A percentile compares a stretch with the other conserved stretches of the same genome.
Conservation (phyloP, 257 asterid genomes). For the Nicotiana sylvestris region DNA sequence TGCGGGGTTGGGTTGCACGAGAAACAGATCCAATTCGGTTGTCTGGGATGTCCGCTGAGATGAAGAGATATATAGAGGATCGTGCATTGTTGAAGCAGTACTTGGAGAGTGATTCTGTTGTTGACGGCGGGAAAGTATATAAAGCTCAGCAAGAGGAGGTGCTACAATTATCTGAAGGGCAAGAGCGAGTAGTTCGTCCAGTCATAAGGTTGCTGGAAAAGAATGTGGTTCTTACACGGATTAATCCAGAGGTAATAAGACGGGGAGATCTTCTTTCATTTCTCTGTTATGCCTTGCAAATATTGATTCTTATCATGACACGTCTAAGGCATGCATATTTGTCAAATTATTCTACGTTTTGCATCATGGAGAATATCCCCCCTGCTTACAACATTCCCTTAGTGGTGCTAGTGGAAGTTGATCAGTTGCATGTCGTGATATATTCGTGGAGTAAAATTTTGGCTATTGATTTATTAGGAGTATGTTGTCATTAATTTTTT, state of each 20-base stretch:
- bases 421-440: neutral
- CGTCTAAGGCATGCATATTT: neutral
- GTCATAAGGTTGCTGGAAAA: conserved; percentile 82
- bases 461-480: neutral
- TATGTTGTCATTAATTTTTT: neutral
- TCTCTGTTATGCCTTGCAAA: neutral
- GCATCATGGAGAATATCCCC: neutral
- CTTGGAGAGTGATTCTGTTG: conserved; percentile 69
- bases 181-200: conserved; percentile 69
- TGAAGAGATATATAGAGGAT: conserved; percentile 89
- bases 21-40: conserved; percentile 71
- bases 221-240: conserved; percentile 87
- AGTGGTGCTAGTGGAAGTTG: neutral
- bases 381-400: neutral
- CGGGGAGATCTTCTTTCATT: conserved; percentile 10
- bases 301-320: neutral
- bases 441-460: neutral
- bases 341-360: neutral
- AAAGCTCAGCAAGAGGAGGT: conserved; percentile 78
- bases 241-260: conserved; percentile 89
- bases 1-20: conserved; percentile 64
- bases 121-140: conserved; percentile 70
- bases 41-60: conserved; percentile 87
- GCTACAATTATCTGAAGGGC: conserved; percentile 58
- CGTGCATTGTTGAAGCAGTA: conserved; percentile 86